Base-by-base conservation (phyloP, 2,329 filamentous ascomycete genomes). In the Fusarium coffeatum region DNA sequence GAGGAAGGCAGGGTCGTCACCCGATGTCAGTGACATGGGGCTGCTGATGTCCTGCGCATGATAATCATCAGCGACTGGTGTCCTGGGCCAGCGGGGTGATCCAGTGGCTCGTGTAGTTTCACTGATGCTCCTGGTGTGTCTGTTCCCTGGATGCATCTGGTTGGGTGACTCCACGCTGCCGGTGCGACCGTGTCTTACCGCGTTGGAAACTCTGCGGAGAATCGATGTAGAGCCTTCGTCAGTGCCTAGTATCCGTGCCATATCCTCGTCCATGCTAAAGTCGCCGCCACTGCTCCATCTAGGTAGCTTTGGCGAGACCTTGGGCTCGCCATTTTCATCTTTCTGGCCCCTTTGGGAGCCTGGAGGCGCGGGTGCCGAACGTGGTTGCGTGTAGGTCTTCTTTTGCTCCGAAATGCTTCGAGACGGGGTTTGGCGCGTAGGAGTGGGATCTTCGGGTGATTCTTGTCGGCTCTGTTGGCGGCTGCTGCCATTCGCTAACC, bases 191-290 rank as follows among this genome's bases (percentile, higher is more conserved):
- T 98, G 96, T 69, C 94, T 93, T 60, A 98, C 94, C 53, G 93
- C 94, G 77, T 97, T 97, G 10, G 96, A 98, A 42, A 98, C 92
- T 55, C 93, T 90, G 60, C 93, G 92, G 67, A 98, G 84, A 65
- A 98, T 92, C 2, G 93, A 95, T 27, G 93, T 90, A 32, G 89
- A 91, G 45, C 87, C 85, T 77, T 94, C 92, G 64, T 95, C 93
- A 22, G 89, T 90, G 42, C 90, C 92, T 64, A 97, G 85, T 61
- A 98, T 95, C 60, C 94, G 91, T 56, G 93, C 92, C 89, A 98
- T 93, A 77, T 98, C 96, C 79, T 98, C 94, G 71, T 98, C 95
- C 90, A 97, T 90, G 64, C 92, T 96, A 76, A 98, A 96, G 71
- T 97, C 94, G 57, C 90, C 93, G 55, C 93, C 93, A 45, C 88